These are phyloP conservation scores for Pugionium dolabratum DNA, from an alignment of 345 rosid species.

Conservation along the genomic window DNA sequence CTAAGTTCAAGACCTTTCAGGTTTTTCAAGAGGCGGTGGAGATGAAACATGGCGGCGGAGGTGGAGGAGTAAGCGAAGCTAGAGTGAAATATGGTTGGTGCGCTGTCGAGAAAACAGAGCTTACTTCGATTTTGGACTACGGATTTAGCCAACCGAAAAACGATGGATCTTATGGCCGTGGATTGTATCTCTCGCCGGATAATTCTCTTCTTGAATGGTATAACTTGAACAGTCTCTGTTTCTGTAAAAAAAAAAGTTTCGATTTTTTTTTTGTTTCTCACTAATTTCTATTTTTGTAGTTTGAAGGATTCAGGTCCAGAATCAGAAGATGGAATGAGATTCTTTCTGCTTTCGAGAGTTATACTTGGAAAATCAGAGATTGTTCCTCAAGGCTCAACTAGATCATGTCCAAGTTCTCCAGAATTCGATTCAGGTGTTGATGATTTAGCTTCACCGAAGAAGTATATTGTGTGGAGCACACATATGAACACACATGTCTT, in stretches of 20 bases:
- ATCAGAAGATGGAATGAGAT: slow-evolving; percentile 60
- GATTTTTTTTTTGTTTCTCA: neutral
- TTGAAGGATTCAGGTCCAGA: slow-evolving; percentile 49
- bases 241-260: neutral
- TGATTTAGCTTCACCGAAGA: slow-evolving; percentile 48
- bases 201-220: slow-evolving; percentile 63
- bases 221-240: neutral
- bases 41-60: slow-evolving; percentile 46
- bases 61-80: slow-evolving; percentile 40
- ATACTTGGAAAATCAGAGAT: slow-evolving; percentile 65
- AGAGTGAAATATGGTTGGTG: slow-evolving; percentile 73
- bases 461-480: slow-evolving; percentile 68
- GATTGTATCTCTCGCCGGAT: slow-evolving; percentile 59
- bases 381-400: slow-evolving; percentile 54
- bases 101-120: slow-evolving; percentile 50
- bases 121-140: slow-evolving; percentile 48
- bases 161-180: slow-evolving; percentile 52
- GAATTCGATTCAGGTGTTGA: slow-evolving; percentile 80
- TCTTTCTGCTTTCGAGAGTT: slow-evolving; percentile 70
- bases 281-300: slow-evolving; percentile 37
- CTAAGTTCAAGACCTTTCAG: slow-evolving; percentile 58
- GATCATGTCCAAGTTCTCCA: slow-evolving; percentile 55
- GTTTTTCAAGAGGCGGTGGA: slow-evolving; percentile 53
- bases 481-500: slow-evolving; percentile 73
- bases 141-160: slow-evolving; percentile 60